Evolutionary conservation across 1,139 yeast genomes (phyloP), one percentile per base, ranked within the genome.

Genomic region (Geotrichum phurueaensis): DNA sequence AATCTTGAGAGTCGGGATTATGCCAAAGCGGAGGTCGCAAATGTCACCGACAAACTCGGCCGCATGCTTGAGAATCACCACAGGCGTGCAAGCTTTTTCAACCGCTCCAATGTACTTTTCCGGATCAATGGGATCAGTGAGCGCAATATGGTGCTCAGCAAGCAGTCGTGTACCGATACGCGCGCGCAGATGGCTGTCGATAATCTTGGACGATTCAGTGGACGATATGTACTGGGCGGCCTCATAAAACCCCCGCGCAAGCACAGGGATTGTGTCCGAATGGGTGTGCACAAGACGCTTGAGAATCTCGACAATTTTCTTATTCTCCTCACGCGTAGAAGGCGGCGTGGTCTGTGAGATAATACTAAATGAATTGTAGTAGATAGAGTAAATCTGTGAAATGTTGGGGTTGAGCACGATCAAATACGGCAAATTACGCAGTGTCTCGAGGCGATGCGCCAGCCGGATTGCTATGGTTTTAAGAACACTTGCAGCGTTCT

Each of bases 401-500:
- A 92, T 86, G 67, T 89, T 83, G n/a, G 97, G 97, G 70, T 92
- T 92, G 63, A 92, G 75, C 54, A 90, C 87, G 56, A 87, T 91
- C 66, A 92, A 80, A 71, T 90, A 92, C 0, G 97, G 96, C 58
- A 92, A 76, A 55, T 81, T 78, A 63, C 95, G 79, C 66, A 92
- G 83, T 53, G 87, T 87, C 51, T 81, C 79, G 22, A 91, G 73
- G 63, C 97, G 74, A 58, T 84, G 79, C 3, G 87, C 84, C n/a
- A 76, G 68, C 33, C 79, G 66, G 60, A 66, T 53, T 3, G 59
- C 5, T n/a, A 51, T 60, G 29, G 27, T 48, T 10, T 60, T 51
- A 3, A 82, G 71, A 2, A 78, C 78, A n/a, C 69, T 71, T 49
- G 69, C 68, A 3, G 79, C 79, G 62, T 77, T 77, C 22, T 70